A percentile compares a stretch with the other conserved stretches of the same genome.
These are phyloP conservation scores for Verticillium longisporum DNA, from an alignment of 2,329 filamentous ascomycete genomes.

Conservation along the genomic window DNA sequence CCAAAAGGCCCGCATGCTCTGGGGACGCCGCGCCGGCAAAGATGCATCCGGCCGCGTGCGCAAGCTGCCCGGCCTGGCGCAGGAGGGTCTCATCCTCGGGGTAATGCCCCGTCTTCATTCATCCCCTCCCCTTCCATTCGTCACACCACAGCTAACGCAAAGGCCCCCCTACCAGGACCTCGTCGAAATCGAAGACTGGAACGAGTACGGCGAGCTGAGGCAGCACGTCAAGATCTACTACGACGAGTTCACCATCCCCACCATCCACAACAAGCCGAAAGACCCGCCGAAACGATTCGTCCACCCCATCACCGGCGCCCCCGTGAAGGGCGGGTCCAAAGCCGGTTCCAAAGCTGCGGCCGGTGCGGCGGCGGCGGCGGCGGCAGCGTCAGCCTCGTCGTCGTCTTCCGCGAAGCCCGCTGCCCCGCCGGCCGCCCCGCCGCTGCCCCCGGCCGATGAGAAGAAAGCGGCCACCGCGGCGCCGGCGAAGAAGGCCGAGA, in stretches of 20 bases:
- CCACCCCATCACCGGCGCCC: background rate
- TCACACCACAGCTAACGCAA: background rate
- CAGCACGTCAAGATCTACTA: conserved; percentile 69
- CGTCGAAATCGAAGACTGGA: conserved; percentile 96
- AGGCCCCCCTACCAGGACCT: conserved; percentile 60
- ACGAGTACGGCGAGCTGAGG: conserved; percentile 94
- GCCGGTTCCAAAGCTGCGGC: conserved; percentile 6
- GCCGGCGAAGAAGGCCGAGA: conserved; percentile 13
- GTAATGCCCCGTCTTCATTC: conserved; percentile 42
- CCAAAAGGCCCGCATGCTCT: conserved; percentile 80
- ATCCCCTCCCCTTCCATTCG: background rate
- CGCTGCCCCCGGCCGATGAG: conserved; percentile 18
- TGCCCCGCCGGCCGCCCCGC: conserved; percentile 19
- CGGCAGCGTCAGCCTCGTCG: conserved; percentile 3
- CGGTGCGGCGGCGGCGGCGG: background rate
- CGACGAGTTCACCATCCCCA: conserved; percentile 53
- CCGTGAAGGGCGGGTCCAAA: conserved; percentile 5
- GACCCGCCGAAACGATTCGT: conserved; percentile 22
- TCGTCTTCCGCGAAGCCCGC: conserved; percentile 16
- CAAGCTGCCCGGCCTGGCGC: conserved; percentile 84
- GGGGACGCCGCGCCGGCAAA: conserved; percentile 76
- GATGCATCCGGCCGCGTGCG: conserved; percentile 52
- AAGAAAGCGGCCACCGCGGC: background rate
- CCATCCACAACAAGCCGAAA: conserved; percentile 45
- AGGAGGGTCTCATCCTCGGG: conserved; percentile 77